phyloP scores from a whole-genome alignment of 352 stramenopile species.

The Pythium periplocum region DNA sequence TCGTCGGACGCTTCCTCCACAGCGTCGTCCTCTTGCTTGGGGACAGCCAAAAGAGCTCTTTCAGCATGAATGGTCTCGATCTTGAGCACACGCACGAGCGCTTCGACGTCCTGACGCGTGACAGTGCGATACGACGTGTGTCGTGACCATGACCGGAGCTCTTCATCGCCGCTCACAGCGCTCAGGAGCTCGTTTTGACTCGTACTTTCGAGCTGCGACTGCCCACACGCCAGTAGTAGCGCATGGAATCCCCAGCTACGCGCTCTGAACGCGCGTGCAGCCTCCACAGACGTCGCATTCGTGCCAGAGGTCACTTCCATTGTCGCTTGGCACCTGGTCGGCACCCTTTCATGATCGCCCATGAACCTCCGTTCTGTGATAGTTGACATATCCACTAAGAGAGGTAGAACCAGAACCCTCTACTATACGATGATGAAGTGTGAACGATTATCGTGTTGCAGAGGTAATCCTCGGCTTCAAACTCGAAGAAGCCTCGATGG shows the following conservation, averaged over 20 bases:
- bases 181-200: slow-evolving; percentile 25
- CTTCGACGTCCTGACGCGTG: slow-evolving; percentile 29
- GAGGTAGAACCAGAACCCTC: too few species aligned
- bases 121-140: slow-evolving; percentile 44
- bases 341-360: too few species aligned
- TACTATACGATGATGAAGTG: too few species aligned
- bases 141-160: slow-evolving; percentile 21
- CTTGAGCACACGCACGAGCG: slow-evolving; percentile 13
- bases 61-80: slow-evolving; percentile 1
- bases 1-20: not conserved
- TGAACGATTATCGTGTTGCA: too few species aligned
- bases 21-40: not conserved
- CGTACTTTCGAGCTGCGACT: slow-evolving; percentile 23
- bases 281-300: too few species aligned
- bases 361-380: too few species aligned
- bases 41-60: too few species aligned
- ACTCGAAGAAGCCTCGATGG: too few species aligned
- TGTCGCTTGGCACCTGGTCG: too few species aligned
- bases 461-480: too few species aligned
- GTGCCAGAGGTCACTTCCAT: too few species aligned
- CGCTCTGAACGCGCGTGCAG: not conserved
- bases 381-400: too few species aligned
- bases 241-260: slow-evolving; percentile 43
- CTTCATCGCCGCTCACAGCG: slow-evolving; percentile 17
- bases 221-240: slow-evolving; percentile 36